These are phyloP conservation scores for Saussurea involucrata DNA, from an alignment of 129 eudicot genomes.

Conservation along the genomic window DNA sequence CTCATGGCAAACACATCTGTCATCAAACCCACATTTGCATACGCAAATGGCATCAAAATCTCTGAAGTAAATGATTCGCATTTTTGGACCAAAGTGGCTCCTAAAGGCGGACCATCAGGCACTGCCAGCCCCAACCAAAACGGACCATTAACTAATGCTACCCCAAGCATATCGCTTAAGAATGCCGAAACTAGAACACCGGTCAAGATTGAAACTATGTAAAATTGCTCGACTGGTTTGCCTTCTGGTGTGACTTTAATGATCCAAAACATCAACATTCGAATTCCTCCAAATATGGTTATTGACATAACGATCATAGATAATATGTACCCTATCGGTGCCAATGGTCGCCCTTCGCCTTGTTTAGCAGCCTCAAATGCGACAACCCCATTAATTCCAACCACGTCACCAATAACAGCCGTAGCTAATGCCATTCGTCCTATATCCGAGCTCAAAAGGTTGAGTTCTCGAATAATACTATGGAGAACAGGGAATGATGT, in stretches of 20 bases:
- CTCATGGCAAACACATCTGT: constrained; percentile 52
- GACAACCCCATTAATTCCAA: constrained; percentile 48
- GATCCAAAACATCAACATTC: constrained; percentile 59
- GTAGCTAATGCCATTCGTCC: constrained; percentile 70
- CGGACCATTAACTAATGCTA: constrained; percentile 78
- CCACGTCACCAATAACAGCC: constrained; percentile 53
- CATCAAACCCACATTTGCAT: constrained; percentile 54
- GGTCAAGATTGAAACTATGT: constrained; percentile 46
- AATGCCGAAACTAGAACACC: constrained; percentile 60
- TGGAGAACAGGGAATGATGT: constrained; percentile 83
- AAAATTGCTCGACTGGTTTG: constrained; percentile 66
- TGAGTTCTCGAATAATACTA: constrained; percentile 60
- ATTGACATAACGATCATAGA: constrained; percentile 21
- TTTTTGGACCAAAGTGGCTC: constrained; percentile 69
- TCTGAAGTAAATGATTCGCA: constrained; percentile 52
- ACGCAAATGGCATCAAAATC: constrained; percentile 76
- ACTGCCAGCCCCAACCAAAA: constrained; percentile 83
- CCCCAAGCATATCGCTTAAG: constrained; percentile 54
- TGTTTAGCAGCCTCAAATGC: constrained; percentile 78
- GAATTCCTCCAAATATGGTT: constrained; percentile 40
- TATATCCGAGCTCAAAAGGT: constrained; percentile 78
- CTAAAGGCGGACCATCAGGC: constrained; percentile 95
- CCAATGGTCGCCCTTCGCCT: constrained; percentile 41
- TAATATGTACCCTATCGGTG: constrained; percentile 49
- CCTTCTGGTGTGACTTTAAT: constrained; percentile 65